Evolutionary conservation across 2,329 filamentous ascomycete species (phyloP).

Genomic region (Fusarium sp.): DNA sequence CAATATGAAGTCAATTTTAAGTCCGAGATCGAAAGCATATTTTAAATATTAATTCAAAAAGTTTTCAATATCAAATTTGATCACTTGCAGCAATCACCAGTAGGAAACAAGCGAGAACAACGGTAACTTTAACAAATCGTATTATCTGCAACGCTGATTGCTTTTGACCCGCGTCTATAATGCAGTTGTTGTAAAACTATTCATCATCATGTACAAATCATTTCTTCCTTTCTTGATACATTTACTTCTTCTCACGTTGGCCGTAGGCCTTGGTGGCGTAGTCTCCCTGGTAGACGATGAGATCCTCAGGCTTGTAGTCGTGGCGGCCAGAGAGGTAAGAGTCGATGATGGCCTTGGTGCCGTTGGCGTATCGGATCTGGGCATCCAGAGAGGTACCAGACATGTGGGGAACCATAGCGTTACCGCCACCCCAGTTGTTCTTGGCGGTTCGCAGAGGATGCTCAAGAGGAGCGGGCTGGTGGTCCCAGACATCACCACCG

Average conservation of each 20-base stretch:
- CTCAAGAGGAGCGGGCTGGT: slow-evolving; percentile 93
- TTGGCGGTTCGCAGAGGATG: slow-evolving; percentile 93
- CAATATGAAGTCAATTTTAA: background rate
- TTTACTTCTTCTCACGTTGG: slow-evolving; percentile 68
- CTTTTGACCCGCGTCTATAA: slow-evolving; percentile 43
- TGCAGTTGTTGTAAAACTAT: slow-evolving; percentile 37
- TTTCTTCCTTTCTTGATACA: slow-evolving; percentile 32
- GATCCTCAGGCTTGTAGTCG: slow-evolving; percentile 90
- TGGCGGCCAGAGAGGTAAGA: slow-evolving; percentile 89
- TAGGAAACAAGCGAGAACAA: background rate
- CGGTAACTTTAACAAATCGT: slow-evolving; percentile 41
- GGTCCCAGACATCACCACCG: slow-evolving; percentile 95
- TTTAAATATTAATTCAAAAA: background rate
- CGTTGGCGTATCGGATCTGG: slow-evolving; percentile 90
- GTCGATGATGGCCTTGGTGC: slow-evolving; percentile 89
- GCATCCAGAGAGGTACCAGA: slow-evolving; percentile 98
- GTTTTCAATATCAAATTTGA: background rate
- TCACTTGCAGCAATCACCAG: background rate
- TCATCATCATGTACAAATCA: slow-evolving; percentile 44
- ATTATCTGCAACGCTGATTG: slow-evolving; percentile 43
- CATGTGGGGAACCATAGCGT: slow-evolving; percentile 99
- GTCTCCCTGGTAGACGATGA: slow-evolving; percentile 90
- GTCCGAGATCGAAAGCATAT: background rate
- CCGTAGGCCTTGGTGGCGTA: slow-evolving; percentile 97
- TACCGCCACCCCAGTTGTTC: slow-evolving; percentile 96